Base-by-base conservation (phyloP, 2,329 filamentous ascomycete species). In the Stagonosporopsis vannaccii region DNA sequence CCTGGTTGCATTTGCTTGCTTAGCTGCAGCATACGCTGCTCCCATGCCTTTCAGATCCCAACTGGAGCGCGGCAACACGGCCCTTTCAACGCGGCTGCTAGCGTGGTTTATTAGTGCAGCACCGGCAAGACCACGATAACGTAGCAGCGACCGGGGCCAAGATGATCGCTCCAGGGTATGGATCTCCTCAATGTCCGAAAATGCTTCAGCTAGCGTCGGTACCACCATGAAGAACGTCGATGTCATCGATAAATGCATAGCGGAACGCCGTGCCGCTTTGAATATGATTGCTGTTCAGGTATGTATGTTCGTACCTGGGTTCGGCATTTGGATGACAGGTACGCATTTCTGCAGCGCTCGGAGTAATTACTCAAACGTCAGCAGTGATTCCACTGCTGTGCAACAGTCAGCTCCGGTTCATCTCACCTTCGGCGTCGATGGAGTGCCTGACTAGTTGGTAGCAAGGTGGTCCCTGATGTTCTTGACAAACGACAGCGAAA, bases 121-220 rank as follows among this genome's bases (percentile, higher is more conserved):
- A 22, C 36, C 17, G 19, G 33, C 33, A 19, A 35, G 33, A 19
- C 11, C n/a, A 20, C 35, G 35, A 20, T 20, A 20, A 36, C 8
- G 9, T 17, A 20, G 33, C n/a, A 7, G 35, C 7, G 9, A 20
- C 8, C 17, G 17, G 17, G 35, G 17, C 35, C 4, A 28, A 36
- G 45, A 15, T 17, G 41, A 56, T 46, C 33, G 44, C 33, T 23
- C 30, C 57, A 49, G 40, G 56, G 51, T 33, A 49, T 59, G 57
- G 57, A 49, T 59, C 57, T 52, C 52, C 57, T 49, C 57, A 36
- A 56, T 56, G 13, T 56, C 57, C 57, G 51, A 50, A 45, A 20
- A 33, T 42, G 47, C 46, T 28, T 50, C 11, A 36, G 41, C 36
- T 46, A 42, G 42, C 53, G 53, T 22, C 39, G n/a, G 56, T 45